phyloP scores from a whole-genome alignment of 202 grass and related monocot genomes.

The Dendrocalamus latiflorus region DNA sequence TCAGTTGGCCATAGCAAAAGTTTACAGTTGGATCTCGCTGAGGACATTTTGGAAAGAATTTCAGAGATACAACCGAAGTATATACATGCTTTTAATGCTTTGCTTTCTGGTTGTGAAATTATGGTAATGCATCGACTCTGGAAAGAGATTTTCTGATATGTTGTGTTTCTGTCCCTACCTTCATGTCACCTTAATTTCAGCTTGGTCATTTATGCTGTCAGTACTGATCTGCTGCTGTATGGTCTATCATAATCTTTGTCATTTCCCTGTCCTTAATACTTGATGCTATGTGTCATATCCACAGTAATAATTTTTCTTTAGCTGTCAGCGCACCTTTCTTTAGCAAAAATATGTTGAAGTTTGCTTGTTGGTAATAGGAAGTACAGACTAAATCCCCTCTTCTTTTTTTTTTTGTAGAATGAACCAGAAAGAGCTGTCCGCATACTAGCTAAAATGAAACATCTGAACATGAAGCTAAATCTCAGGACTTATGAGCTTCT shows the following conservation, averaged over 20 bases:
- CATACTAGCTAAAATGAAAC: conserved; percentile 69
- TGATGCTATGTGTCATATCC: background rate
- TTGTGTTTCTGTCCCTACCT: background rate
- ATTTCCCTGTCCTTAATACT: conserved; percentile 18
- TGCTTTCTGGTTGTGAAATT: conserved; percentile 64
- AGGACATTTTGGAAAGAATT: conserved; percentile 57
- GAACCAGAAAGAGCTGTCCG: conserved; percentile 68
- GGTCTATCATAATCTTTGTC: background rate
- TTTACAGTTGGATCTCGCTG: conserved; percentile 70
- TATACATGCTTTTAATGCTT: conserved; percentile 49
- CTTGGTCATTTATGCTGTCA: conserved; percentile 5
- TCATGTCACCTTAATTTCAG: conserved; percentile 7
- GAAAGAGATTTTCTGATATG: conserved; percentile 11
- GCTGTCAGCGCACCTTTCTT: background rate
- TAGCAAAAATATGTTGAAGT: background rate
- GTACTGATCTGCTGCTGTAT: background rate
- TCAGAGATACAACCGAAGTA: conserved; percentile 50
- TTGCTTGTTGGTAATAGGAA: background rate
- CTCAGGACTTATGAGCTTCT: conserved; percentile 22
- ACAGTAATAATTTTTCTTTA: background rate
- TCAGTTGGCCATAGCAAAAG: conserved; percentile 56
- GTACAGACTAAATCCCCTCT: conserved; percentile 31
- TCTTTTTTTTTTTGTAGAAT: conserved; percentile 52
- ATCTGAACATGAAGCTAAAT: conserved; percentile 50
- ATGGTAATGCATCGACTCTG: conserved; percentile 49